Conservation (phyloP, 495 filamentous ascomycete species). For the Mytilinidion resinicola region DNA sequence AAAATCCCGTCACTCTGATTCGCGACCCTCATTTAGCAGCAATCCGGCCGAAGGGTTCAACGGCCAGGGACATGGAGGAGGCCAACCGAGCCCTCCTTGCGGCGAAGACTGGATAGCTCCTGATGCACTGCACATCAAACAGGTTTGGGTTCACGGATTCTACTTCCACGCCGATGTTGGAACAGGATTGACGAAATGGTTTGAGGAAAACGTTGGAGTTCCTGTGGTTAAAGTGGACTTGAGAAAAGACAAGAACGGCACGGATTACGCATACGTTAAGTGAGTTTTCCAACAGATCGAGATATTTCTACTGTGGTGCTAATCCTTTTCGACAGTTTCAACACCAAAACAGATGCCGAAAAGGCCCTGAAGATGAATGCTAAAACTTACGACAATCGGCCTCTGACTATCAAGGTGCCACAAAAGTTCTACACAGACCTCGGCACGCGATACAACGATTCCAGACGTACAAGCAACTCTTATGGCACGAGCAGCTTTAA, state of each 20-base stretch:
- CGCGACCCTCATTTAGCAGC: not conserved
- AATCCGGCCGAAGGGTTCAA: not conserved
- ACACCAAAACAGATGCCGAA: not conserved
- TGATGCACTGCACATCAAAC: constrained; percentile 4
- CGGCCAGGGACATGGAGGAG: too few species aligned
- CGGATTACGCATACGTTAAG: constrained; percentile 8
- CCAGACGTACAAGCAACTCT: too few species aligned
- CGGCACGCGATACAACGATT: too few species aligned
- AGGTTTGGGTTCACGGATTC: constrained; percentile 3
- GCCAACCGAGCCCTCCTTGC: not conserved
- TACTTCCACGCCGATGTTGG: not conserved
- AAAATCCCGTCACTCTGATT: not conserved
- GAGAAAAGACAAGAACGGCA: not conserved
- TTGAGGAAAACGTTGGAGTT: not conserved
- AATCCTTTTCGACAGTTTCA: not conserved
- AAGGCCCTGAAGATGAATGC: constrained; percentile 4
- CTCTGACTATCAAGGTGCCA: not conserved
- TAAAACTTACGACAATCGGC: not conserved
- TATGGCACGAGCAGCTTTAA: too few species aligned
- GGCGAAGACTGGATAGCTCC: constrained; percentile 16
- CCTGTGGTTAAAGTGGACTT: not conserved
- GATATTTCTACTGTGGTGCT: not conserved
- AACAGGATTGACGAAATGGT: not conserved
- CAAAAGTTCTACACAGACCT: not conserved
- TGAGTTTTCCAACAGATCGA: not conserved